phyloP scores from a whole-genome alignment of 257 asterid genomes.

The Fraxinus anomala region DNA sequence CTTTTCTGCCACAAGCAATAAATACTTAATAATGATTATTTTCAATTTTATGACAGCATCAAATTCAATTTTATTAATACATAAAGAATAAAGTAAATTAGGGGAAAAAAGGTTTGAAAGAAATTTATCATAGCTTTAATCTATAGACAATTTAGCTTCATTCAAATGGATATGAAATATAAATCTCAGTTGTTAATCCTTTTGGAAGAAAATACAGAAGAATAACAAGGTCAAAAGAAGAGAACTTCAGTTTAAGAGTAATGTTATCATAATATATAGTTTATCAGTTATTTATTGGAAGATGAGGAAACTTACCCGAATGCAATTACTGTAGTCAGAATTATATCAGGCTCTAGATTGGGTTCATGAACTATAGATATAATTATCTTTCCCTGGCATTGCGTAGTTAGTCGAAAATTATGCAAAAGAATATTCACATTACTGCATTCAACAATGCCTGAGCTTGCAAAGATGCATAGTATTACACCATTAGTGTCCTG shows the following conservation, averaged over 20 bases:
- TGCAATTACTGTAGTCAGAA: slow-evolving; percentile 67
- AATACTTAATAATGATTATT: background rate
- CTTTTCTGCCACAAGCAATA: background rate
- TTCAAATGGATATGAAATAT: slow-evolving; percentile 10
- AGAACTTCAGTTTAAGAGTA: slow-evolving; percentile 8
- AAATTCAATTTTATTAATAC: background rate
- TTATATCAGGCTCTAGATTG: slow-evolving; percentile 54
- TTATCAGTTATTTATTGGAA: slow-evolving; percentile 9
- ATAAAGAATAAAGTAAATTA: background rate
- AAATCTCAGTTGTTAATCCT: no score
- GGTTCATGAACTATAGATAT: slow-evolving; percentile 59
- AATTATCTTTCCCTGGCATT: slow-evolving; percentile 56
- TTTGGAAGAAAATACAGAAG: slow-evolving; percentile 5
- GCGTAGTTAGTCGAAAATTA: slow-evolving; percentile 53
- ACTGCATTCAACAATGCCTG: slow-evolving; percentile 52
- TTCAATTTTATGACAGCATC: background rate
- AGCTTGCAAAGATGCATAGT: slow-evolving; percentile 76
- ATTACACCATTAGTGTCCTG: slow-evolving; percentile 74
- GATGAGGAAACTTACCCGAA: slow-evolving; percentile 64
- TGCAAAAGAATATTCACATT: slow-evolving; percentile 49
- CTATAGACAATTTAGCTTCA: slow-evolving; percentile 9
- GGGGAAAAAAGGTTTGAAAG: background rate
- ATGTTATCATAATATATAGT: slow-evolving; percentile 6
- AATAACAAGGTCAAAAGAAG: slow-evolving; percentile 1
- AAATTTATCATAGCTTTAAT: background rate